phyloP scores from a whole-genome alignment of 805 yeast genomes.

The Yarrowia porcina region DNA sequence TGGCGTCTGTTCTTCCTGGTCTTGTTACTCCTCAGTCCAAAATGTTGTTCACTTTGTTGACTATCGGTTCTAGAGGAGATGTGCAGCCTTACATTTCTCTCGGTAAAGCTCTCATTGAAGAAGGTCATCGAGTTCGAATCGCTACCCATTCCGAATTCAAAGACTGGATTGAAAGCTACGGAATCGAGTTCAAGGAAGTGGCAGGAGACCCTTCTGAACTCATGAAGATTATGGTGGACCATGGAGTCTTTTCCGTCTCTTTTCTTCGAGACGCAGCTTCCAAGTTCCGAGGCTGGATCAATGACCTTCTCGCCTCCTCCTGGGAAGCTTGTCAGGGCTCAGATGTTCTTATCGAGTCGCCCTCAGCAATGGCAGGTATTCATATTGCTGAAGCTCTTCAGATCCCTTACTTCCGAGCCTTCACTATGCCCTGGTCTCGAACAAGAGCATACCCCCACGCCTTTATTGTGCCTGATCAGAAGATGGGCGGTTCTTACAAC shows the following conservation, averaged over 20 bases:
- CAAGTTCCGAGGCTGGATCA: slow-evolving; percentile 80
- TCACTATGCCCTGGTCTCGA: slow-evolving; percentile 98
- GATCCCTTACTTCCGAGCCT: slow-evolving; percentile 89
- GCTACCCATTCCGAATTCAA: slow-evolving; percentile 83
- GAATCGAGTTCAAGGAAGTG: slow-evolving; percentile 63
- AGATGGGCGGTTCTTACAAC: slow-evolving; percentile 88
- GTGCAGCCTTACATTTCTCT: slow-evolving; percentile 94
- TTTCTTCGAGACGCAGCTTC: slow-evolving; percentile 78
- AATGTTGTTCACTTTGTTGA: slow-evolving; percentile 63
- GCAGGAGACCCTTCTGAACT: slow-evolving; percentile 93
- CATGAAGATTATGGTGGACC: slow-evolving; percentile 89
- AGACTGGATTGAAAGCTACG: slow-evolving; percentile 67
- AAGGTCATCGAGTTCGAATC: slow-evolving; percentile 81
- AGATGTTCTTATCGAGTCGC: slow-evolving; percentile 89
- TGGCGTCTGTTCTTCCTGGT: background rate
- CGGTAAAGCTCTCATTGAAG: slow-evolving; percentile 70
- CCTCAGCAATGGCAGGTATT: slow-evolving; percentile 92
- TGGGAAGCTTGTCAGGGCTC: slow-evolving; percentile 84
- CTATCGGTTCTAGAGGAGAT: slow-evolving; percentile 95
- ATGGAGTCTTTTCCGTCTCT: slow-evolving; percentile 80
- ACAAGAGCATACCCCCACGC: slow-evolving; percentile 97
- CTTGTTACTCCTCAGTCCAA: slow-evolving; percentile 13
- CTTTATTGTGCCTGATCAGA: slow-evolving; percentile 89
- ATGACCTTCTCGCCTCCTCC: slow-evolving; percentile 62
- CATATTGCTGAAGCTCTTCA: slow-evolving; percentile 91